A percentile compares a stretch with the other conserved stretches of the same genome.
Conservation (phyloP, 257 asterid genomes). For the Jacaranda mimosifolia region DNA sequence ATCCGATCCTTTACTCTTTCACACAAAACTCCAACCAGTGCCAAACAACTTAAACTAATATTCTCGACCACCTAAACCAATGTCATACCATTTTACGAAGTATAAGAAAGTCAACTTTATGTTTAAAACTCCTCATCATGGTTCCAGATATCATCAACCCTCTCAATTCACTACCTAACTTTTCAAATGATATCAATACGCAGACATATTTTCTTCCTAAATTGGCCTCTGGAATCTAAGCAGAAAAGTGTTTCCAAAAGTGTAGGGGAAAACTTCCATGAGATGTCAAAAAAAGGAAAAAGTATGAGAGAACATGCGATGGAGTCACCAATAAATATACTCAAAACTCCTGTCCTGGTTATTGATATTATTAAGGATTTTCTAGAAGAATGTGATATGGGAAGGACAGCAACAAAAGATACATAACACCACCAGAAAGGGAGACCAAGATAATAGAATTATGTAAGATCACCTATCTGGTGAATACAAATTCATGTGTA, state of each 20-base stretch:
- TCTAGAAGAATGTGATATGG: not conserved
- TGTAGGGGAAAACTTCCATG: not conserved
- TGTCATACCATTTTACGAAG: not conserved
- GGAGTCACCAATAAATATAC: not conserved
- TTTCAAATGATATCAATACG: not conserved
- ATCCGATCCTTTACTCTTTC: not conserved
- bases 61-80: not conserved
- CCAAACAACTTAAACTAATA: not conserved
- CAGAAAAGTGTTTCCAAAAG: not conserved
- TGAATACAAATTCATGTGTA: conserved; percentile 38
- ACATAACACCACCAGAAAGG: not conserved
- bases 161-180: not conserved
- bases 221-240: not conserved
- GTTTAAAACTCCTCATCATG: too few relatives aligned
- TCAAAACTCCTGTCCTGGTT: not conserved
- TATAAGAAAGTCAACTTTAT: not conserved
- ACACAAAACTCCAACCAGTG: not conserved
- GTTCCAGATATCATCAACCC: too few relatives aligned
- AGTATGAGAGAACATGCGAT: conserved; percentile 2
- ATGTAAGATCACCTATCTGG: not conserved
- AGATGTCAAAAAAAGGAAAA: not conserved
- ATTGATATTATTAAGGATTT: not conserved
- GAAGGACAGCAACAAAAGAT: conserved; percentile 1
- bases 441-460: not conserved
- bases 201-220: not conserved